Conservation (phyloP, 345 rosid species). For the Fremontodendron californicum region DNA sequence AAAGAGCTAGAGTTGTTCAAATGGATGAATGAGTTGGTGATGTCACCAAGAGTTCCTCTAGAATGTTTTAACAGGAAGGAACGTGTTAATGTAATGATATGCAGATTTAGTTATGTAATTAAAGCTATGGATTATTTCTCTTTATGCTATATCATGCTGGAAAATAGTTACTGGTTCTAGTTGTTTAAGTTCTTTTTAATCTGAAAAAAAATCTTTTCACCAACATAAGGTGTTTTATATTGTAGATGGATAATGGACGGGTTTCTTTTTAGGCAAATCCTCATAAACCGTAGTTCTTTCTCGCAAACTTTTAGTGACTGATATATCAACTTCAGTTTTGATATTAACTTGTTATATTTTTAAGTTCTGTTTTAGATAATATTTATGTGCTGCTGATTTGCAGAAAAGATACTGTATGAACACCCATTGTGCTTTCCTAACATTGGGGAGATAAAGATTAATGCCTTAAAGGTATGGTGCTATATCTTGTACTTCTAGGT, state of each 20-base stretch:
- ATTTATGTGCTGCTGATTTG: slow-evolving; percentile 10
- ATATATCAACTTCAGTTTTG: neutral
- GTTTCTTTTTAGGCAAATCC: neutral
- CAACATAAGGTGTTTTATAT: neutral
- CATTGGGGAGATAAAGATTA: slow-evolving; percentile 39
- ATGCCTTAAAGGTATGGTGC: slow-evolving; percentile 45
- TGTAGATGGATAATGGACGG: neutral
- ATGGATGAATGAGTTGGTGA: neutral
- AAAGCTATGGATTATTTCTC: neutral
- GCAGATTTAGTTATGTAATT: neutral
- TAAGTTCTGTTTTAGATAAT: slow-evolving; percentile 8
- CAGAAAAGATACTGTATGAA: slow-evolving; percentile 47
- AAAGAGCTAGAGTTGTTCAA: neutral
- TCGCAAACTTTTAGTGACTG: neutral
- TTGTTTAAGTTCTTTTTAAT: neutral
- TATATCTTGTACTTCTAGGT: neutral
- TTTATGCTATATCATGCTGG: neutral
- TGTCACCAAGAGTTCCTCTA: neutral
- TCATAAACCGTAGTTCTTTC: neutral
- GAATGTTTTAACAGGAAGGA: neutral
- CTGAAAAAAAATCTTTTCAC: neutral
- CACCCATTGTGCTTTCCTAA: slow-evolving; percentile 49
- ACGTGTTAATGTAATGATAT: neutral
- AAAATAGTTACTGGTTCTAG: neutral
- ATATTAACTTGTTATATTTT: neutral